Evolutionary conservation across 805 yeast species (phyloP), one percentile per base, ranked within the genome.

Genomic region (Candida fluviatilis): DNA sequence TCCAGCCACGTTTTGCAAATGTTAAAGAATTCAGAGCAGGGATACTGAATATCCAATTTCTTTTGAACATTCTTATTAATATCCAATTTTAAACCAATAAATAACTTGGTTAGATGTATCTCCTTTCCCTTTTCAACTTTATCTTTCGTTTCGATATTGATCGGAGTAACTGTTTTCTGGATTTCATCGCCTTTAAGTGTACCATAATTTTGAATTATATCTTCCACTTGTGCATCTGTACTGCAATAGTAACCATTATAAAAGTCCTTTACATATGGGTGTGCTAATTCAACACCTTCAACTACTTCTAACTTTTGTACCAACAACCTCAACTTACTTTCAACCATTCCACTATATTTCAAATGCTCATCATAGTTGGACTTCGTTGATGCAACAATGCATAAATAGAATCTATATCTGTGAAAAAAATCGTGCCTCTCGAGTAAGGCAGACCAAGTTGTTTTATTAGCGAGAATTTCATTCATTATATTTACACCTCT

Each of bases 341-440:
- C 98, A 8, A 93, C 91, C 67, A 91, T 69, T 7, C 99, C 98
- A 48, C 87, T 80, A 95, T 95, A 93, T 50, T 84, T 84, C 40
- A 82, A 62, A 52, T 91, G 96, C 39, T 89, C 89, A 55, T 89
- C 98, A 40, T 77, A 76, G 1, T 75, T 64, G 5, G 83, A 84
- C 44, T 68, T 73, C 0, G 97, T 84, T 2, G 85, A 79, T 0
- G 89, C 91, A 39, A 85, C 80, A 2, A 91, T 71, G 23, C 93
- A 84, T 38, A 93, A 61, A 56, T 93, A 93, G 60, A 87, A 87
- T 57, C 88, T 91, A 64, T 93, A 91, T 44, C 73, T 75, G 57
- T 69, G 75, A 64, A 93, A 93, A 55, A 88, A 93, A 33, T 80
- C 78, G 60, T 91, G 96, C 52, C 81, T 84, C 16, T 65, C 73